Percentiles rank a stretch among this genome's conserved stretches.
These are phyloP conservation scores for Kuraishia hungarica DNA, from an alignment of 805 yeast species.

Conservation along the genomic window DNA sequence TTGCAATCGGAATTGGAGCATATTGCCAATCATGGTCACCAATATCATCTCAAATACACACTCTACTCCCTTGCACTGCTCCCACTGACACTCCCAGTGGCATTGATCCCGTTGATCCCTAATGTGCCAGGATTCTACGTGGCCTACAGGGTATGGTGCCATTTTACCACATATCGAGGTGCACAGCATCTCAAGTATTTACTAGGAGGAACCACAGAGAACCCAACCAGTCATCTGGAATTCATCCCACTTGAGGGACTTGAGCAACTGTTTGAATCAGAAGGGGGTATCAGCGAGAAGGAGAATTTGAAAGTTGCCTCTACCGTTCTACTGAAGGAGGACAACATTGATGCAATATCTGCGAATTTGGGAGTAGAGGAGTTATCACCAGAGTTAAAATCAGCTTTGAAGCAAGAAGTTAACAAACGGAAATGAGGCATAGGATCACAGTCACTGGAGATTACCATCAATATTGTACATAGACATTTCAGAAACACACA, in stretches of 20 bases:
- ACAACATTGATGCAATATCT: conserved; percentile 36
- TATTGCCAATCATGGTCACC: conserved; percentile 34
- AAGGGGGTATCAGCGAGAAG: not conserved
- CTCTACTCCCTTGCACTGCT: conserved; percentile 46
- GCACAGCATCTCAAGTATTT: conserved; percentile 58
- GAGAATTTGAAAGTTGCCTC: not conserved
- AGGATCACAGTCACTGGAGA: not conserved
- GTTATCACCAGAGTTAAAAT: conserved; percentile 32
- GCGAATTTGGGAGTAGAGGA: conserved; percentile 33
- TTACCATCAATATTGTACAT: not conserved
- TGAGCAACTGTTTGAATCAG: conserved; percentile 14
- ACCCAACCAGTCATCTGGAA: conserved; percentile 22
- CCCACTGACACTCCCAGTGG: conserved; percentile 76
- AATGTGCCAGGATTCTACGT: conserved; percentile 88
- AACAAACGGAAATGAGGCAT: not conserved
- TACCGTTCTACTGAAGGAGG: conserved; percentile 32
- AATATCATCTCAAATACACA: conserved; percentile 49
- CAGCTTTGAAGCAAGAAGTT: conserved; percentile 50
- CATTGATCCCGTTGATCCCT: conserved; percentile 78
- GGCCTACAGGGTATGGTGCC: conserved; percentile 75
- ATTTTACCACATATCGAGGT: conserved; percentile 70
- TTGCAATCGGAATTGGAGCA: conserved; percentile 29
- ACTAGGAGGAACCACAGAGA: conserved; percentile 25
- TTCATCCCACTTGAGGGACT: conserved; percentile 23
- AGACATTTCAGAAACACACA: too few relatives aligned